These are phyloP conservation scores for Ganoderma sp. DNA, from an alignment of 1,284 basidiomycete genomes.

Conservation along the genomic window DNA sequence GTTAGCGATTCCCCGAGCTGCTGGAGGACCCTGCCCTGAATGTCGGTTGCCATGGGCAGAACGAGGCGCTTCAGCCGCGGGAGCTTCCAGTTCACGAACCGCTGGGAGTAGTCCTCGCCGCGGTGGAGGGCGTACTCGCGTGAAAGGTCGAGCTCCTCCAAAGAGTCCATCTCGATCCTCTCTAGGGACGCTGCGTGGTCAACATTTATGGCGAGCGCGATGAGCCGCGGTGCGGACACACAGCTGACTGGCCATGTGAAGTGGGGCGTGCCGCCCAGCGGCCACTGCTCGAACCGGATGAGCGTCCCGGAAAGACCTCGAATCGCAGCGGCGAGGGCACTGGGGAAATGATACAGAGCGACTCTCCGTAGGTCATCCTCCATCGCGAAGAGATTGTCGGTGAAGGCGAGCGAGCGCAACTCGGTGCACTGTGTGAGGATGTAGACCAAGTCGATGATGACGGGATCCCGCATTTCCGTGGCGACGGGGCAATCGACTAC, in stretches of 20 bases:
- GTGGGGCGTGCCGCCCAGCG: constrained; percentile 21
- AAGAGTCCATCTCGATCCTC: constrained; percentile 7
- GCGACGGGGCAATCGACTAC: constrained; percentile 24
- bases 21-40: constrained; percentile 17
- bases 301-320: constrained; percentile 5
- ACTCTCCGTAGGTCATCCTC: constrained; percentile 20
- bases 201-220: constrained; percentile 22
- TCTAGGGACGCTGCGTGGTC: constrained; percentile 17
- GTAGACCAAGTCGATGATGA: constrained; percentile 14
- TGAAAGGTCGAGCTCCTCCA: constrained; percentile 25
- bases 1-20: constrained; percentile 13
- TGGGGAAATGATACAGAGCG: constrained; percentile 16
- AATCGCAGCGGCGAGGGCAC: constrained; percentile 5
- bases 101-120: constrained; percentile 6
- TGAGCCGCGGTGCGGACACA: constrained; percentile 14
- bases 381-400: constrained; percentile 21
- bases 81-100: constrained; percentile 20
- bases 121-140: constrained; percentile 18
- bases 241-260: constrained; percentile 20
- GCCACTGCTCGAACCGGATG: constrained; percentile 23
- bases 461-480: constrained; percentile 13
- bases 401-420: constrained; percentile 18
- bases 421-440: constrained; percentile 19
- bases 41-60: constrained; percentile 20
- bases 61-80: constrained; percentile 21